Evolutionary conservation across 805 yeast genomes (phyloP), one percentile per base, ranked within the genome.

Genomic region (Blastobotrys americana): DNA sequence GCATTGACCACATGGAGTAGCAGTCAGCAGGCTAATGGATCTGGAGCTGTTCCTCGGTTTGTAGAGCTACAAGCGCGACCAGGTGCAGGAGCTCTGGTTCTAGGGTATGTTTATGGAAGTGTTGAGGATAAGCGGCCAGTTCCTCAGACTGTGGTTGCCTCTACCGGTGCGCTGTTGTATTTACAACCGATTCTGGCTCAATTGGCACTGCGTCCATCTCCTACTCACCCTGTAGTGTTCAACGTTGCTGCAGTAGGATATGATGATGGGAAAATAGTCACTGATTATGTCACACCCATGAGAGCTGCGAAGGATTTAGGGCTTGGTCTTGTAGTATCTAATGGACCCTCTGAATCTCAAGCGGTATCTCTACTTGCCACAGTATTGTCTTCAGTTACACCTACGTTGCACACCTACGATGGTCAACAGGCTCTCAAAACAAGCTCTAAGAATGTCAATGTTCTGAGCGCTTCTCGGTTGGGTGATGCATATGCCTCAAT

Each of bases 81-180:
- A 2, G 97, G 96, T 55, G 93, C 96, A 25, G 85, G 90, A 38
- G 73, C 78, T 50, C 76, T 84, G 21, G 73, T 90, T 38, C 68
- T 84, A 41, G 97, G 96, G 33, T 89, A 80, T 65, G 63, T 77
- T 43, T 47, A 57, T 21, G 49, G 53, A 44, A 48, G 49, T 41
- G 49, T 54, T 20, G 43, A 50, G 20, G 38, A 42, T 2, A 41
- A 44, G 27, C 22, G 41, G 10, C 39, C 44, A 44, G 39, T 31
- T 4, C 47, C 50, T 22, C 45, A 41, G 10, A 33, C 73, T 57
- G 70, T 80, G 49, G 60, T 89, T 33, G 72, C 81, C 39, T 81
- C 89, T 35, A 76, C 86, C 23, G 76, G 77, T 50, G 80, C 87
- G 22, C 70, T 88, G 59, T 69, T 74, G 17, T 78, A 73, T 57